phyloP scores from a whole-genome alignment of 2,329 filamentous ascomycete species.

The Cytospora piceicola region DNA sequence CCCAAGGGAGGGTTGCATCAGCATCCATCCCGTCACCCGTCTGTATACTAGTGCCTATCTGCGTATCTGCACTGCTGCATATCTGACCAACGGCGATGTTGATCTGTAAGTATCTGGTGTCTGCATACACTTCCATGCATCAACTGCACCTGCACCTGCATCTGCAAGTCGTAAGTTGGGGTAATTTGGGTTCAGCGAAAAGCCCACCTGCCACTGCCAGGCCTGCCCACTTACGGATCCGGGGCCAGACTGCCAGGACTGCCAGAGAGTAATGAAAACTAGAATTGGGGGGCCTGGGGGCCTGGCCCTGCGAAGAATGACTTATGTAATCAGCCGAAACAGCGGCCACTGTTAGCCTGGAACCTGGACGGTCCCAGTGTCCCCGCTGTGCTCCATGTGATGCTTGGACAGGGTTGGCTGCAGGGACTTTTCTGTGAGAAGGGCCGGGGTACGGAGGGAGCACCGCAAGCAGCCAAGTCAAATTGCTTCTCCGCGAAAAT shows the following conservation, averaged over 20 bases:
- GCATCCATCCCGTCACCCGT: slow-evolving; percentile 11
- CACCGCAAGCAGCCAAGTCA: slow-evolving; percentile 5
- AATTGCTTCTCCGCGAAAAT: slow-evolving; percentile 26
- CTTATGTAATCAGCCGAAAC: no score
- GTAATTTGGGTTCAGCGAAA: not conserved
- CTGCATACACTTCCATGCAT: not conserved
- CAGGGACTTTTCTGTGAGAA: slow-evolving; percentile 10
- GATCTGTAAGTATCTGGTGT: not conserved
- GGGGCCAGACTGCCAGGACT: no score
- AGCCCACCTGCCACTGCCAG: not conserved
- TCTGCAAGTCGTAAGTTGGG: not conserved
- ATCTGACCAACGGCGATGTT: slow-evolving; percentile 14
- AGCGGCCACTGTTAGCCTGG: no score
- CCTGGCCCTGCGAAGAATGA: not conserved
- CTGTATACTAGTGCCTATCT: not conserved
- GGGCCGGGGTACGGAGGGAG: not conserved
- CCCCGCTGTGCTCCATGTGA: slow-evolving; percentile 17
- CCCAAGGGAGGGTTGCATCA: slow-evolving; percentile 20
- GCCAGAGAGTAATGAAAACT: no score
- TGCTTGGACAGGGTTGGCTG: slow-evolving; percentile 20
- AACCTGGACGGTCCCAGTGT: not conserved
- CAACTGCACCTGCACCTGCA: not conserved
- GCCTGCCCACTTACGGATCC: no score
- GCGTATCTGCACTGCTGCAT: not conserved
- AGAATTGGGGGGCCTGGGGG: not conserved